Conservation (phyloP, 2,329 filamentous ascomycete species). For the Dactylellina leptospora region DNA sequence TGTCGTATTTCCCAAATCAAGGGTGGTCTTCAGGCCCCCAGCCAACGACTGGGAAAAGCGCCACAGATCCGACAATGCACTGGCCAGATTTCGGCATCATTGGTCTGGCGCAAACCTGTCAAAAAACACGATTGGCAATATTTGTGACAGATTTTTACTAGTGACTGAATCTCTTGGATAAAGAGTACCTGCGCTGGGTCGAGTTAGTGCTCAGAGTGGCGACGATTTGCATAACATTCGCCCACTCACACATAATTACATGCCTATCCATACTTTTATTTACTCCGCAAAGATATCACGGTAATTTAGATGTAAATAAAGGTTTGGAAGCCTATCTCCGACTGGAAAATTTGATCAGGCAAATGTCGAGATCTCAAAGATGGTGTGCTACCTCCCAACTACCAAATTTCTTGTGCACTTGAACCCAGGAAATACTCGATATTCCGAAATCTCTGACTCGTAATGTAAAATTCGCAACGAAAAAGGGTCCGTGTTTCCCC, state of each 20-base stretch:
- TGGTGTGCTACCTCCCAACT: constrained; percentile 39
- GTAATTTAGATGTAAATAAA: constrained; percentile 16
- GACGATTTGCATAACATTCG: constrained; percentile 30
- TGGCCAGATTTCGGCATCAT: background rate
- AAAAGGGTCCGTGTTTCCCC: constrained; percentile 10
- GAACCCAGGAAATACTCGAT: background rate
- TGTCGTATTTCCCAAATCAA: no score
- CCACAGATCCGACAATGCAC: constrained; percentile 24
- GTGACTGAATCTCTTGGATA: constrained; percentile 28
- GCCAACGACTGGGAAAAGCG: constrained; percentile 6
- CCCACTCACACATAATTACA: background rate
- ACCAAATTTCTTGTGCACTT: constrained; percentile 7
- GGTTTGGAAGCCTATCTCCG: constrained; percentile 10
- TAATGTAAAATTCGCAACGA: constrained; percentile 1
- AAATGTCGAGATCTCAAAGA: background rate
- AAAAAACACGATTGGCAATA: background rate
- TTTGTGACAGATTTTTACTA: background rate
- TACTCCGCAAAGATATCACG: no score
- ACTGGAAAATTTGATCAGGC: constrained; percentile 1
- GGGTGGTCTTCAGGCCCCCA: constrained; percentile 16
- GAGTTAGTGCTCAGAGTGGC: constrained; percentile 7
- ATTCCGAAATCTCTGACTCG: constrained; percentile 16
- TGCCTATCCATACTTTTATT: no score
- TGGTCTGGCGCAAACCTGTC: background rate
- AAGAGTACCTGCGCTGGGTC: background rate